Percentiles rank a stretch among this genome's conserved stretches.
These are phyloP conservation scores for Polyporus arcularius DNA, from an alignment of 768 basidiomycete species.

Conservation along the genomic window DNA sequence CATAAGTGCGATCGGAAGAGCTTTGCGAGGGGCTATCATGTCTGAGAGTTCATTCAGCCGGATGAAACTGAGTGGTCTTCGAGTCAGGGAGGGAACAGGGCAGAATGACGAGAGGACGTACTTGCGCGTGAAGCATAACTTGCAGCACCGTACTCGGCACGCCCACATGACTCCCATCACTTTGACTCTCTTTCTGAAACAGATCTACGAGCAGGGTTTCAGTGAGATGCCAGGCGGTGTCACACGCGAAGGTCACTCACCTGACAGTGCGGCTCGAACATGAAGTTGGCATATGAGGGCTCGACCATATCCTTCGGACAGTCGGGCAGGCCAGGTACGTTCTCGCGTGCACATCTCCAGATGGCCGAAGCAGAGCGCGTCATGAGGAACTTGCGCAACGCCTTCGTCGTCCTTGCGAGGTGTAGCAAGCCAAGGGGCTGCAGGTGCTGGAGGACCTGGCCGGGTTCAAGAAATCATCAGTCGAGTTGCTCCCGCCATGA, in stretches of 20 bases:
- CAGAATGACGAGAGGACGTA: neutral
- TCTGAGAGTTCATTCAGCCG: no score
- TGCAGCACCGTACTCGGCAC: neutral
- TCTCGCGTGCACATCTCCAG: neutral
- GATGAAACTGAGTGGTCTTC: no score
- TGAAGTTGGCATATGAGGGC: slow-evolving; percentile 12
- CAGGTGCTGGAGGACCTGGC: neutral
- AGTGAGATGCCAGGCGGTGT: no score
- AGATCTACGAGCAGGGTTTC: neutral
- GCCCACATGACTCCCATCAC: neutral
- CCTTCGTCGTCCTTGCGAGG: slow-evolving; percentile 3
- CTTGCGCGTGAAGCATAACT: neutral
- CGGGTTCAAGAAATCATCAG: no score
- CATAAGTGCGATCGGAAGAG: no score
- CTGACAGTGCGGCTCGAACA: slow-evolving; percentile 33
- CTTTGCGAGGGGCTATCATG: no score
- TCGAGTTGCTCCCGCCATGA: no score
- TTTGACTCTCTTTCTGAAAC: neutral
- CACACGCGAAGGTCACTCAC: slow-evolving; percentile 12
- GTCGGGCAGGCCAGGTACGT: neutral
- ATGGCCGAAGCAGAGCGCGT: neutral
- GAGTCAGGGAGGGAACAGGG: no score
- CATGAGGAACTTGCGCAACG: slow-evolving; percentile 1
- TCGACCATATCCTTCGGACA: neutral
- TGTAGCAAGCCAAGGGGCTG: neutral